These are phyloP conservation scores for Trichoderma koningiopsis DNA, from an alignment of 2,329 filamentous ascomycete genomes.

Conservation along the genomic window DNA sequence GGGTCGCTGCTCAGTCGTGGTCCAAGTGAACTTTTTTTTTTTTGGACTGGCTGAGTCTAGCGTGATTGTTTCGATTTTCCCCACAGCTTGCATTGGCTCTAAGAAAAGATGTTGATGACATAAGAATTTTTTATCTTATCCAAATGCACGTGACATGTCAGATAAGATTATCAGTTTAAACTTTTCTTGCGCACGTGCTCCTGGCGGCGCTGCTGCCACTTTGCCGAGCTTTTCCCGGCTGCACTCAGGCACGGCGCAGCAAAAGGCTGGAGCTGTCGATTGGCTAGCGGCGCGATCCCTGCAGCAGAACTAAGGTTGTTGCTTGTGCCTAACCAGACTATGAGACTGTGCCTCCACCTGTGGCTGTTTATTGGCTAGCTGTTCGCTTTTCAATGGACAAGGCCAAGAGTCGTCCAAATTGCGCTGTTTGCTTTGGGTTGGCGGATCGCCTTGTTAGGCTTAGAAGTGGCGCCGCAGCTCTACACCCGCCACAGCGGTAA, in stretches of 20 bases:
- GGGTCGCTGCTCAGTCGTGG: slow-evolving; percentile 30
- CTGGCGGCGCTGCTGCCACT: neutral
- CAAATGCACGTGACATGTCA: slow-evolving; percentile 27
- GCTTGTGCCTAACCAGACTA: neutral
- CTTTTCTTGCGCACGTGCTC: slow-evolving; percentile 6
- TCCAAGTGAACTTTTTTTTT: slow-evolving; percentile 42
- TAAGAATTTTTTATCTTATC: slow-evolving; percentile 28
- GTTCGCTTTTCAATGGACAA: neutral
- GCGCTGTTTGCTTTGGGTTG: neutral
- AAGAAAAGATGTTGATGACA: slow-evolving; percentile 29
- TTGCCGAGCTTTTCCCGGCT: neutral
- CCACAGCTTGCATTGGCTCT: slow-evolving; percentile 22
- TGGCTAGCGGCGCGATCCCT: neutral
- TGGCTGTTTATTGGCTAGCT: slow-evolving; percentile 1
- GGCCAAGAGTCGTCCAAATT: neutral
- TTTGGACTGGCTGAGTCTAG: slow-evolving; percentile 30
- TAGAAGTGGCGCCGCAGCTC: neutral
- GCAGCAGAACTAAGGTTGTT: neutral
- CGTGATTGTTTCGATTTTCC: slow-evolving; percentile 11
- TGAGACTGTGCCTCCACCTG: neutral
- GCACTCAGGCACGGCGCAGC: neutral
- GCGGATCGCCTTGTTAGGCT: slow-evolving; percentile 6
- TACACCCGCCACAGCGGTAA: neutral
- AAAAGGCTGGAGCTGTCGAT: neutral
- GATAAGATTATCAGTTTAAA: slow-evolving; percentile 26